These are phyloP conservation scores for Populus deltoides DNA, from an alignment of 345 rosid species.

Conservation along the genomic window DNA sequence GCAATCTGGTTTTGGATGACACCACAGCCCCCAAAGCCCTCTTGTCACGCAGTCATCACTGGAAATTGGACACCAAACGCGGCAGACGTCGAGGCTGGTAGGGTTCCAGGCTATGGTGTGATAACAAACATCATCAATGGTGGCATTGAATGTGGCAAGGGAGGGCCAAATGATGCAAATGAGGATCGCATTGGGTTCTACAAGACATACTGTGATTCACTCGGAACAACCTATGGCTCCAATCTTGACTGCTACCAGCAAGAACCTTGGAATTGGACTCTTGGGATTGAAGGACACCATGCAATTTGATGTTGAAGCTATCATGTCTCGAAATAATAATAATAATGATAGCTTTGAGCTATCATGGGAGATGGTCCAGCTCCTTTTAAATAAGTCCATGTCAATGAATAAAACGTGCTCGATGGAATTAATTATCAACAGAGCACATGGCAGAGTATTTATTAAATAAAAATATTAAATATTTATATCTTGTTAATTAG, in stretches of 20 bases:
- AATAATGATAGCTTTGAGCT: too few relatives aligned
- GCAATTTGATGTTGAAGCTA: too few relatives aligned
- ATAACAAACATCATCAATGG: not conserved
- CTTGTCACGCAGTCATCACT: not conserved
- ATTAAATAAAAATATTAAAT: too few relatives aligned
- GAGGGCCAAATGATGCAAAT: not conserved
- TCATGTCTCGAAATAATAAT: too few relatives aligned
- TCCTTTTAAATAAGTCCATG: too few relatives aligned
- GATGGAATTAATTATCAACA: too few relatives aligned
- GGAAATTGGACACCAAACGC: not conserved
- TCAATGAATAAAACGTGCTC: too few relatives aligned
- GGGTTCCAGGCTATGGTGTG: conserved; percentile 1
- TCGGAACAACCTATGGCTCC: not conserved
- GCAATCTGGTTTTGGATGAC: conserved; percentile 3
- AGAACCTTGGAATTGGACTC: not conserved
- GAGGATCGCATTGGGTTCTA: not conserved
- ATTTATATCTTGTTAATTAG: too few relatives aligned
- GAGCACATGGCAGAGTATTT: too few relatives aligned
- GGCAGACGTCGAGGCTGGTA: not conserved
- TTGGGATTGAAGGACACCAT: not conserved
- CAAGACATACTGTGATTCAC: not conserved
- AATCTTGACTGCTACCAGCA: not conserved
- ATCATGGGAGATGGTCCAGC: too few relatives aligned
- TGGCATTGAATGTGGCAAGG: not conserved
- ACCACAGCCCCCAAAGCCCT: not conserved